Conservation (phyloP, 352 stramenopile species). For the Pythium vanterpoolii region DNA sequence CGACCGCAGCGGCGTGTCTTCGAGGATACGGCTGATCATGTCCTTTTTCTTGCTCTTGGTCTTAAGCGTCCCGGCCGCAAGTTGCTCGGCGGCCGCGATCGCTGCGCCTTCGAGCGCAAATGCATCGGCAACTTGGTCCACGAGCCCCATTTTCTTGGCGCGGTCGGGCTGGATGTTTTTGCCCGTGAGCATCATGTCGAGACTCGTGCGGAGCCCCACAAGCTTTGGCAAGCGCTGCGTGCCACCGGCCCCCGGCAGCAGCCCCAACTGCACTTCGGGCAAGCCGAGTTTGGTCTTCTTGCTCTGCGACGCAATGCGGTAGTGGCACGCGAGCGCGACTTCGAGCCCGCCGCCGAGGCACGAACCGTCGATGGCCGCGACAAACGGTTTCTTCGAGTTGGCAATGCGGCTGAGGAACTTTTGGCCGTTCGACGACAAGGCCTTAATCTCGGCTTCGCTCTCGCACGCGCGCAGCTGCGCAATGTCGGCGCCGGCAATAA, state of each 20-base stretch:
- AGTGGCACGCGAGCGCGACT: slow-evolving; percentile 97
- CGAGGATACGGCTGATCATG: slow-evolving; percentile 87
- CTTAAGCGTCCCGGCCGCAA: slow-evolving; percentile 92
- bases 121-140: slow-evolving; percentile 93
- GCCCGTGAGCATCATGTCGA: slow-evolving; percentile 98
- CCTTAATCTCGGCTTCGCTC: slow-evolving; percentile 90
- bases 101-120: slow-evolving; percentile 90
- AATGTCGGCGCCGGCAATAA: slow-evolving; percentile 98
- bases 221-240: slow-evolving; percentile 95
- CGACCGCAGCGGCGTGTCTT: slow-evolving; percentile 93
- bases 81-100: slow-evolving; percentile 83
- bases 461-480: slow-evolving; percentile 89
- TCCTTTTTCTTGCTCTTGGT: slow-evolving; percentile 89
- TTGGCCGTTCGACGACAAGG: slow-evolving; percentile 91
- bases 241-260: slow-evolving; percentile 97
- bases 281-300: slow-evolving; percentile 96
- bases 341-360: slow-evolving; percentile 97
- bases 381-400: slow-evolving; percentile 92
- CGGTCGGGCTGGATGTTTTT: slow-evolving; percentile 95
- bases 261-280: slow-evolving; percentile 96
- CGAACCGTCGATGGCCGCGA: slow-evolving; percentile 96
- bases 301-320: slow-evolving; percentile 93
- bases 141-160: slow-evolving; percentile 97
- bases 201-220: slow-evolving; percentile 89
- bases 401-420: slow-evolving; percentile 91